Conservation (phyloP, 2,329 filamentous ascomycete genomes). For the Leptodontidium sp. region DNA sequence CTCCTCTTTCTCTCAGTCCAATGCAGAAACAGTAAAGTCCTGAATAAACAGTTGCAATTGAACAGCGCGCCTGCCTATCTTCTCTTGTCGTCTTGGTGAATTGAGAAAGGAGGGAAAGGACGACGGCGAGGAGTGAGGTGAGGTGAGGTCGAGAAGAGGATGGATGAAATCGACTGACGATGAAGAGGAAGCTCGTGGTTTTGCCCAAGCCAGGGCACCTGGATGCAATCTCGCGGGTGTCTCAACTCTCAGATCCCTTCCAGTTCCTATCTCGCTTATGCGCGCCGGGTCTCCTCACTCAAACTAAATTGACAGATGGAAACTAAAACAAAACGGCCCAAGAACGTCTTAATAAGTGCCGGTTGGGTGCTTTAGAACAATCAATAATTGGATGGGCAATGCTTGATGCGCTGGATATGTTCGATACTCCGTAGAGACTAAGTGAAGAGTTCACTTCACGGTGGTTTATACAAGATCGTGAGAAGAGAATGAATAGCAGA, state of each 20-base stretch:
- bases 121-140: neutral
- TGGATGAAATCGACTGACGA: neutral
- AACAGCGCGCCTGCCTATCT: slow-evolving; percentile 18
- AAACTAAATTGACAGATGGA: slow-evolving; percentile 7
- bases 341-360: neutral
- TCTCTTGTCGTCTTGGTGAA: slow-evolving; percentile 18
- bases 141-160: slow-evolving; percentile 8
- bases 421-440: too few species aligned
- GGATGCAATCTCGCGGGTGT: slow-evolving; percentile 28
- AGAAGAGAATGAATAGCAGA: neutral
- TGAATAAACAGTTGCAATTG: slow-evolving; percentile 24
- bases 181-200: slow-evolving; percentile 18
- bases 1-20: slow-evolving; percentile 4
- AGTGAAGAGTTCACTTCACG: neutral
- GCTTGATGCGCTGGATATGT: neutral
- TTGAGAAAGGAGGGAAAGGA: neutral
- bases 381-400: neutral
- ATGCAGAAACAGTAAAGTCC: slow-evolving; percentile 32
- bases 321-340: slow-evolving; percentile 4
- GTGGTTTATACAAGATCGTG: neutral
- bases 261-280: slow-evolving; percentile 31
- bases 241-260: slow-evolving; percentile 23
- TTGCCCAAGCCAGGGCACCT: slow-evolving; percentile 21
- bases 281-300: neutral
- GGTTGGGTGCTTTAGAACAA: neutral